phyloP scores from a whole-genome alignment of 495 filamentous ascomycete species.

The Xylaria telfairii region DNA sequence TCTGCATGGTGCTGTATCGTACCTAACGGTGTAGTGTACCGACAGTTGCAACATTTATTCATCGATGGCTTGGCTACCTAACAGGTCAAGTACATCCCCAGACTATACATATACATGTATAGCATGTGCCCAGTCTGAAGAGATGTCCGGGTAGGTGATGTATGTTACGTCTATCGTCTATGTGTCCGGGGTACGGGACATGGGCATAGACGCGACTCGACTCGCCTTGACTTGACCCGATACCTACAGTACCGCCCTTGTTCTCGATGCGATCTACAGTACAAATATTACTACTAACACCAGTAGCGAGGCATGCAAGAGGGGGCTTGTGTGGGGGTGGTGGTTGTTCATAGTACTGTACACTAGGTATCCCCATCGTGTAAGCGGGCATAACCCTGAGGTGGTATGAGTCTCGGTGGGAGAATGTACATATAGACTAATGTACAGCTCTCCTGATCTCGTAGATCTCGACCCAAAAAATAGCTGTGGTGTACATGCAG shows the following conservation, averaged over 20 bases:
- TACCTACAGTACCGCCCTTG: not conserved
- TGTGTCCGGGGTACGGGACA: not conserved
- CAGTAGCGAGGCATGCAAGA: slow-evolving; percentile 1
- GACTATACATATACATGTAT: too few relatives aligned
- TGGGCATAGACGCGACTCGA: not conserved
- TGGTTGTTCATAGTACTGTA: too few relatives aligned
- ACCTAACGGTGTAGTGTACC: slow-evolving; percentile 7
- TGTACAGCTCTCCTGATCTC: not conserved
- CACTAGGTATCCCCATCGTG: not conserved
- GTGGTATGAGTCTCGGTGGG: too few relatives aligned
- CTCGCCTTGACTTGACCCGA: not conserved
- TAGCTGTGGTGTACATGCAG: not conserved
- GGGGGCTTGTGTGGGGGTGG: slow-evolving; percentile 4
- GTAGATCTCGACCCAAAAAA: slow-evolving; percentile 3
- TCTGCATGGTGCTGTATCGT: not conserved
- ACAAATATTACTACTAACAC: slow-evolving; percentile 13
- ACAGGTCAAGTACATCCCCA: too few relatives aligned
- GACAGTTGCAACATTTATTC: not conserved
- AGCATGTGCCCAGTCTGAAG: too few relatives aligned
- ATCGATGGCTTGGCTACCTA: not conserved
- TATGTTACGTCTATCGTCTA: not conserved
- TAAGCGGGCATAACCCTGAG: not conserved
- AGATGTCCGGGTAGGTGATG: not conserved
- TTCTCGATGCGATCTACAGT: slow-evolving; percentile 6
- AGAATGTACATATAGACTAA: too few relatives aligned